phyloP scores from a whole-genome alignment of 73 alveolate species.

The Uronychia setigera region DNA sequence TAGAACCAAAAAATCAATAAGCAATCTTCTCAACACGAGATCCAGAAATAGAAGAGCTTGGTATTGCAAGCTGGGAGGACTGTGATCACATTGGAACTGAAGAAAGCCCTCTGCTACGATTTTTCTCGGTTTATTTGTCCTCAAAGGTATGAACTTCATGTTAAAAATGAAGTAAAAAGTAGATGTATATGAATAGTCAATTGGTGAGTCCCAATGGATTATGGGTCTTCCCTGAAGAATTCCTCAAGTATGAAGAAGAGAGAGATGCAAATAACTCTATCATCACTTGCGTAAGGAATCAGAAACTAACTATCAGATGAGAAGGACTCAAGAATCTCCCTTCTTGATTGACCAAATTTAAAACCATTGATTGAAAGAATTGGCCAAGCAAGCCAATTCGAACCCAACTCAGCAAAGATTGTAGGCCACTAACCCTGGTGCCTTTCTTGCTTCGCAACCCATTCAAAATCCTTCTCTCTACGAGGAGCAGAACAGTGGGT shows the following conservation, averaged over 20 bases:
- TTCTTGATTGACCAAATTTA: not conserved
- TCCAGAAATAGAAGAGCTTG: too few species aligned
- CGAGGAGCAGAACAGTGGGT: too few species aligned
- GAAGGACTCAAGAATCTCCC: not conserved
- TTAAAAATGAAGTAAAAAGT: not conserved
- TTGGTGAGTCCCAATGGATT: not conserved
- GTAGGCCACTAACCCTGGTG: too few species aligned
- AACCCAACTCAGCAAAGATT: too few species aligned
- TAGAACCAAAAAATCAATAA: not conserved
- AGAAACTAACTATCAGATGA: not conserved
- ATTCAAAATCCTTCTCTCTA: too few species aligned
- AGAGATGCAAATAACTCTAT: too few species aligned
- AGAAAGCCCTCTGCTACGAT: not conserved
- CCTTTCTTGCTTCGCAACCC: too few species aligned
- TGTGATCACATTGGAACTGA: not conserved
- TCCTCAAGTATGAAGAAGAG: not conserved
- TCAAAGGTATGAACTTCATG: not conserved
- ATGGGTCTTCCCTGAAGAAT: not conserved
- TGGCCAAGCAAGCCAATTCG: too few species aligned
- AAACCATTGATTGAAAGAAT: not conserved
- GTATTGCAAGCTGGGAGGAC: not conserved
- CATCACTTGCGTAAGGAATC: not conserved
- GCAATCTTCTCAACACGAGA: not conserved
- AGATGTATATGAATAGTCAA: not conserved
- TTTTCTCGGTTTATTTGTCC: not conserved